Conservation (phyloP, 352 stramenopile species). For the Phytophthora agathidicida region DNA sequence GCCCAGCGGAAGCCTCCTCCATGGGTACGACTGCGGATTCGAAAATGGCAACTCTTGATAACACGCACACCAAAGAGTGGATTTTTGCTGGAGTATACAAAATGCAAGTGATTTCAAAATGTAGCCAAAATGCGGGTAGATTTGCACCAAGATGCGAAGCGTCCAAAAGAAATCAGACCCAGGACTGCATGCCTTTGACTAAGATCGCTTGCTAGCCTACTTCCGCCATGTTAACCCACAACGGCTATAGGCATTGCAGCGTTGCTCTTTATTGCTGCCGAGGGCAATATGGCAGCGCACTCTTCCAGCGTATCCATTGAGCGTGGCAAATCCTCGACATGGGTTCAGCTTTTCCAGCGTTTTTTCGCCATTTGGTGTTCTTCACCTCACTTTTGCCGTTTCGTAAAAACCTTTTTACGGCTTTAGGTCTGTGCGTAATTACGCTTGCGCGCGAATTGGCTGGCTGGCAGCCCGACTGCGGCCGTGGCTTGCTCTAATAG, state of each 20-base stretch:
- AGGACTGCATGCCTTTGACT: no score
- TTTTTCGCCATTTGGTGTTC: slow-evolving; percentile 16
- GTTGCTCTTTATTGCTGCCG: no score
- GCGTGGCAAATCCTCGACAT: background rate
- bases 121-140: background rate
- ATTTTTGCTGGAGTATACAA: slow-evolving; percentile 32
- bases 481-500: slow-evolving; percentile 12
- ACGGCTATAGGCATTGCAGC: no score
- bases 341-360: slow-evolving; percentile 17
- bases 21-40: slow-evolving; percentile 5
- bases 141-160: slow-evolving; percentile 10
- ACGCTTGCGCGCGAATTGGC: slow-evolving; percentile 19
- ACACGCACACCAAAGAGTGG: slow-evolving; percentile 4
- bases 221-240: no score
- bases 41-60: slow-evolving; percentile 3
- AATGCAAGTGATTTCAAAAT: slow-evolving; percentile 15
- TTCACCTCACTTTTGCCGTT: slow-evolving; percentile 8
- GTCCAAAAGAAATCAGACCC: slow-evolving; percentile 12
- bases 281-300: no score
- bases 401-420: slow-evolving; percentile 23
- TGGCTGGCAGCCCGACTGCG: slow-evolving; percentile 29
- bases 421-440: slow-evolving; percentile 15
- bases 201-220: no score
- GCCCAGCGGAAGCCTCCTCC: slow-evolving; percentile 16
- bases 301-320: no score